Evolutionary conservation across 495 filamentous ascomycete species (phyloP), one percentile per base, ranked within the genome.

Genomic region (Immersiella caudata): DNA sequence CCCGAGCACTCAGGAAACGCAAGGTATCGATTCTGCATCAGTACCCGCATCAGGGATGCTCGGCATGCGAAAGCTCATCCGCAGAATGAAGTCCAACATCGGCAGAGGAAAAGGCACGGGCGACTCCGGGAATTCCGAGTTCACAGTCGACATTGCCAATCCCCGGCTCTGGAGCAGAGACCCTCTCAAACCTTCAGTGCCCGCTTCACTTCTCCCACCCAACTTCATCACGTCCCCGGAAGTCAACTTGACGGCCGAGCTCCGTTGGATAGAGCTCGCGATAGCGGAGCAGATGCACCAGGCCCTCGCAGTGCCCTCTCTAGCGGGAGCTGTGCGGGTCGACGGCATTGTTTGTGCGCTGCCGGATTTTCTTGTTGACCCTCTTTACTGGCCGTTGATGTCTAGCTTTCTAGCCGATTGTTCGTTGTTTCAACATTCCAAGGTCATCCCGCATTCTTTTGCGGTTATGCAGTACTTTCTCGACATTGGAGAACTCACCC

Each of bases 1-100:
- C 29, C 4, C 29, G 29, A 33, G 29, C 29, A 33, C 29, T 33
- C 29, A 33, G 29, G 29, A 33, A 33, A 3, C 29, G 4, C 29
- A 33, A 33, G 29, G 8, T 8, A 8, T 8, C 8, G 8, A 33
- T 33, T 33, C 29, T 8, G 24, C 54, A 1, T 56, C 54, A 12
- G 54, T 5, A 56, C 24, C 29, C 29, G 3, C 54, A 2, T 62
- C 59, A 18, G 59, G 29, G 20, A 62, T 22, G 29, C 20, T 62
- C 59, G 59, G 59, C n/a, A 62, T 62, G 59, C 27, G 35, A 20
- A 62, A 62, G 59, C 59, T 62, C 59, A 62, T 62, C 6, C 59
- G 59, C n/a, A 33, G 59, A 36, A 62, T 62, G 59, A 62, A 62
- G 59, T 62, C 59, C 35, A 62, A 36, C 6, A 20, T 36, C 27